Conservation (phyloP, 192 early-diverging fungal species). For the Endogone sp. region DNA sequence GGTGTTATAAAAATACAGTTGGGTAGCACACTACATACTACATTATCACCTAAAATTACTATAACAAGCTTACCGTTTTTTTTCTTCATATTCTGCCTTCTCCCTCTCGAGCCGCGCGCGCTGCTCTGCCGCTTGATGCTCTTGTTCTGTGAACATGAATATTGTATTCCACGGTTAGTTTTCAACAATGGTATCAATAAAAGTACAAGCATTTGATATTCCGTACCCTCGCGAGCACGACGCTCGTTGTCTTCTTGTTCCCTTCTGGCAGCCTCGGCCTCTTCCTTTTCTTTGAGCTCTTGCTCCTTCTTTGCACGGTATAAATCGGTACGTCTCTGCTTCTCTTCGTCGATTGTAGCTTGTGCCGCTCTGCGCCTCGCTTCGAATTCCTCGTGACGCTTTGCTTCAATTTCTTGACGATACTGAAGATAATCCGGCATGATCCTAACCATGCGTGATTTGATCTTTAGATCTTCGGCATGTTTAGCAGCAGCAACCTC, state of each 20-base stretch:
- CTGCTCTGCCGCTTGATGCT: conserved; percentile 45
- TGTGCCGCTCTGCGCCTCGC: conserved; percentile 52
- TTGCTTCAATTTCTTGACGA: conserved; percentile 56
- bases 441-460: conserved; percentile 79
- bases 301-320: conserved; percentile 51
- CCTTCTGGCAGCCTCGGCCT: conserved; percentile 14
- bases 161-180: neutral
- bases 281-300: conserved; percentile 42
- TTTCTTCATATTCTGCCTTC: conserved; percentile 30
- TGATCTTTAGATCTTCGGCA: conserved; percentile 67
- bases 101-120: conserved; percentile 39
- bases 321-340: conserved; percentile 63
- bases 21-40: too few relatives aligned
- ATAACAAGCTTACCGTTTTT: conserved; percentile 4
- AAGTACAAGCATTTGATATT: conserved; percentile 5
- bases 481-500: conserved; percentile 64
- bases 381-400: conserved; percentile 54
- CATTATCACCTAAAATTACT: too few relatives aligned
- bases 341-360: conserved; percentile 65
- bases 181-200: neutral
- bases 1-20: neutral
- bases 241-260: conserved; percentile 39
- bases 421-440: conserved; percentile 69
- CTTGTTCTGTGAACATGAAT: conserved; percentile 13
- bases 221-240: conserved; percentile 13